Percentiles rank a stretch among this genome's conserved stretches.
Conservation (phyloP, 1,284 basidiomycete genomes). For the Sporisorium reilianum region DNA sequence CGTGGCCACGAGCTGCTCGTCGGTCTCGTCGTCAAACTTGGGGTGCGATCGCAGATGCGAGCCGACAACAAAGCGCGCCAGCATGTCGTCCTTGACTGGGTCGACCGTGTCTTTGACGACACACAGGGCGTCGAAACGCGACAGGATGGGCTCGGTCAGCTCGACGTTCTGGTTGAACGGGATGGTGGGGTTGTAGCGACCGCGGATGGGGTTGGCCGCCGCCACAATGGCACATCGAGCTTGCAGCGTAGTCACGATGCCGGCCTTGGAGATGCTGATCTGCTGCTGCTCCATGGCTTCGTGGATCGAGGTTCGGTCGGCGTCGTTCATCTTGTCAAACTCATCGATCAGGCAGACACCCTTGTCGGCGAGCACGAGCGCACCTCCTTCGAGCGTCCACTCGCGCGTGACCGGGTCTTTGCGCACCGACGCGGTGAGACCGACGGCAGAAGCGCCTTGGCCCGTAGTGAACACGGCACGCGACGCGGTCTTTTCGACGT, state of each 20-base stretch:
- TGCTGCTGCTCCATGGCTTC: conserved; percentile 99
- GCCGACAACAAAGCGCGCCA: conserved; percentile 96
- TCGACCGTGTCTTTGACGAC: conserved; percentile 98
- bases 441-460: conserved; percentile 96
- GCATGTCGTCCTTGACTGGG: conserved; percentile 94
- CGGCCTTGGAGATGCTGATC: conserved; percentile 99
- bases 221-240: conserved; percentile 97
- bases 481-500: conserved; percentile 97
- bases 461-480: conserved; percentile 98
- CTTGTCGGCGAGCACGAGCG: conserved; percentile 96
- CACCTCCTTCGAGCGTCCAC: conserved; percentile 98
- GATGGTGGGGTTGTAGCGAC: conserved; percentile 67
- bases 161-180: conserved; percentile 98
- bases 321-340: conserved; percentile 99
- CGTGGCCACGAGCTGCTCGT: conserved; percentile 88
- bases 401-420: conserved; percentile 97
- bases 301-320: conserved; percentile 88
- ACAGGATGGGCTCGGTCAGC: conserved; percentile 96
- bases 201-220: conserved; percentile 96
- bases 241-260: conserved; percentile 95
- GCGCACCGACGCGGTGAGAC: conserved; percentile 96
- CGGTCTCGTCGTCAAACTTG: conserved; percentile 84
- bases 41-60: conserved; percentile 95
- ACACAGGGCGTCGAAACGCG: conserved; percentile 97
- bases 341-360: conserved; percentile 99